Evolutionary conservation across 2,329 filamentous ascomycete species (phyloP).

Genomic region (Talaromyces rugulosus): DNA sequence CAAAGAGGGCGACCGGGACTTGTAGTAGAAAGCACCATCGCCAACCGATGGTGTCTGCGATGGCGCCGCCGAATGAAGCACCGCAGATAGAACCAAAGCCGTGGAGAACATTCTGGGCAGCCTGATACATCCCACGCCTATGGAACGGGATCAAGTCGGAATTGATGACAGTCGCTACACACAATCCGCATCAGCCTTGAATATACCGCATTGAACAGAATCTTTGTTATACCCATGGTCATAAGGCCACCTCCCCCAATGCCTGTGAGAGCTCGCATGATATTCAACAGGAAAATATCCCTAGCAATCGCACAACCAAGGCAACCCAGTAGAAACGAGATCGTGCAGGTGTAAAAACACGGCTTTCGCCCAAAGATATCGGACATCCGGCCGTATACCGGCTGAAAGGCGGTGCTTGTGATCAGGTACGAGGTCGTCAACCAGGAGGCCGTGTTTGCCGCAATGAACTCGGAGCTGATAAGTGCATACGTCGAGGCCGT

Average conservation of each 20-base stretch:
- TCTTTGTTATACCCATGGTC: conserved; percentile 48
- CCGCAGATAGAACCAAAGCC: conserved; percentile 60
- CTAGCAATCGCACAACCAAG: conserved; percentile 65
- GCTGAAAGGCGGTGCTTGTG: conserved; percentile 64
- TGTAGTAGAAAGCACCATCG: conserved; percentile 57
- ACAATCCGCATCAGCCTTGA: not conserved
- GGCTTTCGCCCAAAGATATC: conserved; percentile 61
- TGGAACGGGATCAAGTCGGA: conserved; percentile 72
- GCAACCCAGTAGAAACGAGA: conserved; percentile 62
- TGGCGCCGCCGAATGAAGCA: conserved; percentile 41
- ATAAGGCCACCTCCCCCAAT: conserved; percentile 69
- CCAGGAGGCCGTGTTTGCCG: conserved; percentile 43
- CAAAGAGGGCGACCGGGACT: conserved; percentile 56
- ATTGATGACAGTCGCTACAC: conserved; percentile 60
- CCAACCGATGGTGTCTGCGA: conserved; percentile 44
- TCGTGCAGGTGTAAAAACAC: conserved; percentile 61
- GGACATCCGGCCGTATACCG: conserved; percentile 67
- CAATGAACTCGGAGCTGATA: conserved; percentile 46
- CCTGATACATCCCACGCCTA: conserved; percentile 68
- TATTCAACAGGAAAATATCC: conserved; percentile 66
- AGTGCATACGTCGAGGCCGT: conserved; percentile 42
- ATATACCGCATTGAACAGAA: not conserved
- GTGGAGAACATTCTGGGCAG: conserved; percentile 56
- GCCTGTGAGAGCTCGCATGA: conserved; percentile 66
- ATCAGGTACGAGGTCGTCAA: conserved; percentile 63